Base-by-base conservation (phyloP, 2,329 filamentous ascomycete genomes). In the Metarhizium rileyi region DNA sequence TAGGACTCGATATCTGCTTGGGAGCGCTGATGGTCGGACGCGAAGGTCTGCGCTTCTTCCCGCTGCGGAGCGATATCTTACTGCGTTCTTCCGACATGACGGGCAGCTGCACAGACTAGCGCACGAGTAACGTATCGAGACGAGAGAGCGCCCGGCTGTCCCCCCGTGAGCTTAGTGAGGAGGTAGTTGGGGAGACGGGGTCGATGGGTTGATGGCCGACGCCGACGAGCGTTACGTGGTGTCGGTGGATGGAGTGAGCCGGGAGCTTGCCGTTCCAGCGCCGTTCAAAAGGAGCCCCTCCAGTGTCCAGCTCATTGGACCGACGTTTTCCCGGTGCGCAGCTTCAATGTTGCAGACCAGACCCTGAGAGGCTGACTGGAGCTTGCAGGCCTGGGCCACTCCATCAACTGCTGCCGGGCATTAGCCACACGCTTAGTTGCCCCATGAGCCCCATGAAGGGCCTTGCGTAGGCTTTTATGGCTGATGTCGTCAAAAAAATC, bases 1-100 rank as follows among this genome's bases (percentile, higher is more conserved):
- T 76, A 20, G 80, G 81, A 28, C 68, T 74, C 4, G 80, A 83
- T 56, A 84, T 84, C 63, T 83, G 78, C 55, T 73, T 72, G 26
- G 80, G 79, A 6, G 80, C 76, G 62, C 79, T 83, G 61, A 84
- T 83, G 50, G 70, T 69, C 18, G 79, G 78, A n/a, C 80, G 76
- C 35, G 36, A 36, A 23, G 51, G 51, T 46, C 51, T 40, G 58
- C 80, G 71, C 66, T 82, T 83, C 50, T 70, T 63, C 26, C 77
- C 78, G 63, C 73, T 82, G 36, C 81, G 74, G 50, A 85, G 73
- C 51, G 81, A 84, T 57, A 81, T 78, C 65, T 77, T 80, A 63
- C 72, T 75, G 56, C 74, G 72, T 57, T 81, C 78, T 57, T 83
- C 79, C 14, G 79, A 81, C 80, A 84, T 84, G 57, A 50, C 60